phyloP scores from a whole-genome alignment of 345 rosid genomes.

The Limnanthes douglasii region DNA sequence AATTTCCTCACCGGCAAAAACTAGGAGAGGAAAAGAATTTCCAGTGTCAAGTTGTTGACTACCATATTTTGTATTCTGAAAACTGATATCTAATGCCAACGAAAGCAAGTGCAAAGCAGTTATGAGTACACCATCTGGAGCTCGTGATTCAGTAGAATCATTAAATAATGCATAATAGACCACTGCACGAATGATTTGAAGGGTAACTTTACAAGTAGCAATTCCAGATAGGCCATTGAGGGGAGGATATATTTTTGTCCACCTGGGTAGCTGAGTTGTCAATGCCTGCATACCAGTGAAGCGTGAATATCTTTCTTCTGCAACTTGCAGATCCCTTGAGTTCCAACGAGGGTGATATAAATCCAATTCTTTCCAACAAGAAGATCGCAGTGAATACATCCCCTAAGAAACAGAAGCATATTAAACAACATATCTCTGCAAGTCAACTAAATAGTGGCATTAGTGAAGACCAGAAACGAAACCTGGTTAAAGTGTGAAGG shows the following conservation, averaged over 20 bases:
- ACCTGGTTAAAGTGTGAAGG: conserved; percentile 96
- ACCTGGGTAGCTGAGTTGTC: conserved; percentile 72
- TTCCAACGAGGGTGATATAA: conserved; percentile 88
- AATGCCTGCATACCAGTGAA: conserved; percentile 58
- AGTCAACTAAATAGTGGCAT: conserved; percentile 9
- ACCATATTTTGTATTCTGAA: conserved; percentile 31
- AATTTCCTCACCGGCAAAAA: conserved; percentile 53
- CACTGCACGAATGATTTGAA: conserved; percentile 55
- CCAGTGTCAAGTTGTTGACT: conserved; percentile 15
- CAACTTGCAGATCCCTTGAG: conserved; percentile 77
- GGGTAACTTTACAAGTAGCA: conserved; percentile 58
- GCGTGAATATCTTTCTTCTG: conserved; percentile 86
- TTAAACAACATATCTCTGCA: conserved; percentile 5
- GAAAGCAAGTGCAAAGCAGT: conserved; percentile 71
- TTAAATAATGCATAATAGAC: conserved; percentile 60
- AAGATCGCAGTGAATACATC: conserved; percentile 56
- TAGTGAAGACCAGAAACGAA: conserved; percentile 12
- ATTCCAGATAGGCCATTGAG: conserved; percentile 50
- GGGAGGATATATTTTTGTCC: conserved; percentile 72
- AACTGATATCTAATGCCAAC: conserved; percentile 55
- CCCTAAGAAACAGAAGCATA: conserved; percentile 38
- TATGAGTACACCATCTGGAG: conserved; percentile 63
- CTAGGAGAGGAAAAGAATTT: conserved; percentile 28
- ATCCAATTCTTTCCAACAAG: conserved; percentile 89
- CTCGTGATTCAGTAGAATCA: conserved; percentile 49